Evolutionary conservation across 352 stramenopile genomes (phyloP).

Genomic region (Thraustochytrium sp.): DNA sequence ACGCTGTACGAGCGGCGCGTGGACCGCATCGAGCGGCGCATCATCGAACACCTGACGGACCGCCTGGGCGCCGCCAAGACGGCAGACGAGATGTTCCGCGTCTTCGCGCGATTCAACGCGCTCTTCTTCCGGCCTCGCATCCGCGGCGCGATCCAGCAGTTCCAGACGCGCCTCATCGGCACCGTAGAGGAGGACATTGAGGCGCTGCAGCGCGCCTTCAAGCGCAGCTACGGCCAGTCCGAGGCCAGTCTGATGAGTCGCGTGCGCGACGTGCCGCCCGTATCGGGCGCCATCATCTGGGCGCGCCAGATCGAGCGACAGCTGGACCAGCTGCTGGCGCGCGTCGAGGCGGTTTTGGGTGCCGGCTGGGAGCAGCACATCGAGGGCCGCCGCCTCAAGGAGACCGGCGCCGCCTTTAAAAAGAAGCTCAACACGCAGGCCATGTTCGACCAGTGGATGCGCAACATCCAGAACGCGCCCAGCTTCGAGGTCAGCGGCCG

Average conservation of each 20-base stretch:
- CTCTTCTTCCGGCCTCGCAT: conserved; percentile 92
- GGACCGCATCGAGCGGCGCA: conserved; percentile 80
- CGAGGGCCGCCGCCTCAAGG: conserved; percentile 92
- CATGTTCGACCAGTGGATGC: conserved; percentile 47
- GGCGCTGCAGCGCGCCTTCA: conserved; percentile 89
- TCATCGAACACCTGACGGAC: conserved; percentile 78
- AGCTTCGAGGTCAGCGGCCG: conserved; percentile 75
- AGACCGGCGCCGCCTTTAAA: conserved; percentile 51
- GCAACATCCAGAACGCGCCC: conserved; percentile 57
- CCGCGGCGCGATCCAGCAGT: conserved; percentile 90
- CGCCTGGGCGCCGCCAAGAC: conserved; percentile 75
- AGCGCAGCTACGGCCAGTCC: conserved; percentile 89
- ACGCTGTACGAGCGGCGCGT: conserved; percentile 82
- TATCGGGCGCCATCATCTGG: conserved; percentile 97
- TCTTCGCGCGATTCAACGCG: conserved; percentile 96
- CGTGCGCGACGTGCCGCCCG: conserved; percentile 91
- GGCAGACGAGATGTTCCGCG: conserved; percentile 90
- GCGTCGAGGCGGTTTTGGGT: conserved; percentile 93
- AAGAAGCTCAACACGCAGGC: conserved; percentile 42
- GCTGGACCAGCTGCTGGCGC: conserved; percentile 87
- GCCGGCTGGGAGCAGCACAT: conserved; percentile 92
- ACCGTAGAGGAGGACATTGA: conserved; percentile 94
- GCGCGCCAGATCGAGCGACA: conserved; percentile 99
- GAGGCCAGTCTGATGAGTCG: conserved; percentile 85
- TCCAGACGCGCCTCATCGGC: conserved; percentile 96